Conservation (phyloP, 2,329 filamentous ascomycete species). For the Lasiodiplodia citricola region DNA sequence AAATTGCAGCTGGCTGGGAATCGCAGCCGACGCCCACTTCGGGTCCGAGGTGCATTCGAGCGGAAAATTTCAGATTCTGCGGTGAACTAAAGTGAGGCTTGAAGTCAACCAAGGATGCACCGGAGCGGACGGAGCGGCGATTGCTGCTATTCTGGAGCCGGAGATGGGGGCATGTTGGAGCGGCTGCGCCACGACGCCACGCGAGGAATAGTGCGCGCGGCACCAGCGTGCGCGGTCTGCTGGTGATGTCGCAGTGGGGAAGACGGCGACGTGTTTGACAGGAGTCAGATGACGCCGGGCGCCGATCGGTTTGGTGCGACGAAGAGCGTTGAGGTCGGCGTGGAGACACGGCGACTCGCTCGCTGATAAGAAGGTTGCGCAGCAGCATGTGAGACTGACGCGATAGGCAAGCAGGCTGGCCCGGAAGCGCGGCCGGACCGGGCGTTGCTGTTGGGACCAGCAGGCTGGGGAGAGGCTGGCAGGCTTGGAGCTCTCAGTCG, state of each 20-base stretch:
- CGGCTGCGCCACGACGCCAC: slow-evolving; percentile 14
- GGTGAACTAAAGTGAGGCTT: neutral
- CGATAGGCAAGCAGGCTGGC: slow-evolving; percentile 9
- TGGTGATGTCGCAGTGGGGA: slow-evolving; percentile 1
- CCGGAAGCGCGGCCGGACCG: neutral
- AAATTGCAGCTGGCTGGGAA: neutral
- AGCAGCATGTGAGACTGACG: slow-evolving; percentile 7
- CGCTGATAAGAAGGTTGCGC: slow-evolving; percentile 20
- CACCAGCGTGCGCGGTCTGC: neutral
- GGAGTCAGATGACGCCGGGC: slow-evolving; percentile 3
- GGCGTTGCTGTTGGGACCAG: slow-evolving; percentile 5
- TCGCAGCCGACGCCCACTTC: neutral
- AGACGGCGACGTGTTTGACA: slow-evolving; percentile 16
- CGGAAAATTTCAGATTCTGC: neutral
- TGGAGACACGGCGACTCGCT: slow-evolving; percentile 2
- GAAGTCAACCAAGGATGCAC: neutral
- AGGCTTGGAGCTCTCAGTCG: neutral
- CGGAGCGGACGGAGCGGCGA: neutral
- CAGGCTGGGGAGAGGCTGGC: slow-evolving; percentile 20
- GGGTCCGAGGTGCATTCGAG: neutral
- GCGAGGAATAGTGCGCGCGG: neutral
- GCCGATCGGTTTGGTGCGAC: neutral
- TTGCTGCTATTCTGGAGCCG: slow-evolving; percentile 9
- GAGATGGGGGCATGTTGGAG: neutral
- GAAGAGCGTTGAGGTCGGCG: neutral